Evolutionary conservation across 768 basidiomycete species (phyloP), one percentile per base, ranked within the genome.

Genomic region (Termitomyces sp.): DNA sequence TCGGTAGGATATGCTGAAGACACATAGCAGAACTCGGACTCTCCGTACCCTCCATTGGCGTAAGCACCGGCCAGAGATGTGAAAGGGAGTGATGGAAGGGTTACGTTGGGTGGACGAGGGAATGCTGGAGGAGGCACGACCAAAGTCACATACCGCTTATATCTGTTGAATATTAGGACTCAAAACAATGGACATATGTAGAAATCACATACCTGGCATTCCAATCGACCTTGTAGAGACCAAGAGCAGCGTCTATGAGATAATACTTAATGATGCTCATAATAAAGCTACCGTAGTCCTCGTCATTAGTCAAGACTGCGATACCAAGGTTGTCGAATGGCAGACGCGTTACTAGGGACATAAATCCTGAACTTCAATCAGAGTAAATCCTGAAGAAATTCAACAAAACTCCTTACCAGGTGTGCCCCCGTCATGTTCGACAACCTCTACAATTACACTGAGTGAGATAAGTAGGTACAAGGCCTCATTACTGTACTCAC

Each of bases 271-370:
- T 65, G 9, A 65, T 53, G 16, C 61, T 56, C 1, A 43, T 37
- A 34, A 68, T 61, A 12, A 48, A 12, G n/a, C 12, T 32, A 13
- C 69, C 71, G n/a, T 64, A 63, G 9, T 56, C 39, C 18, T 62
- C 54, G 36, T 70, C 71, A 36, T 70, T 72, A 29, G 61, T 63
- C 22, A 70, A 62, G 29, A 72, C 66, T 14, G 69, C 62, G 29
- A 72, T 62, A 1, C 71, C 71, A 12, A 72, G 37, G 37, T 63
- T 63, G n/a, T 63, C 60, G 20, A 42, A 46, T 5, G 70, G 70
- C 5, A 69, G 50, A 12, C 70, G 64, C 10, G 60, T 65, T 9
- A 71, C 57, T 32, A 55, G 32, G 1, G 65, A 52, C 16, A 46
- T 55, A 56, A 68, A 68, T 1, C 69, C 68, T 64, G 18, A 0